Evolutionary conservation across 345 rosid species (phyloP).

Genomic region (Rhizophora apiculata): DNA sequence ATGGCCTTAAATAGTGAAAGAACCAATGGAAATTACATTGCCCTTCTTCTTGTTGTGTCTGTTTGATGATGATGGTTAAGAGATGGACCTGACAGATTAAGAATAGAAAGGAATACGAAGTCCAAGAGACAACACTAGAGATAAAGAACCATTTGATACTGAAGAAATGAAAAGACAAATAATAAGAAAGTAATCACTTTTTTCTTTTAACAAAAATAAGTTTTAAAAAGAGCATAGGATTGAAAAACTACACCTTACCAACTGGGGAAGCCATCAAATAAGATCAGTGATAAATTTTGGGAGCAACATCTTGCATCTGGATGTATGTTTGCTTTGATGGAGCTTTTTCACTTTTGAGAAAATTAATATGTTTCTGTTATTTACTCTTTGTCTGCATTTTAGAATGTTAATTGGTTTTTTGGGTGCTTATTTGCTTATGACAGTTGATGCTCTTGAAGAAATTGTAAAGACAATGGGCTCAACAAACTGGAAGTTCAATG

Average conservation of each 20-base stretch:
- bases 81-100: no score
- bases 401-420: slow-evolving; percentile 4
- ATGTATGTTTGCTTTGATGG: neutral
- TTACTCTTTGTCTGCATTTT: neutral
- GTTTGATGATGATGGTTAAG: no score
- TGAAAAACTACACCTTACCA: neutral
- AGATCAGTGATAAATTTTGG: neutral
- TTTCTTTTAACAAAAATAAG: neutral
- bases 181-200: neutral
- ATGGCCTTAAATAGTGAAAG: no score
- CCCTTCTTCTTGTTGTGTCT: no score
- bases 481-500: slow-evolving; percentile 45
- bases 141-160: no score
- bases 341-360: neutral
- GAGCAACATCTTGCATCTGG: neutral
- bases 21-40: no score
- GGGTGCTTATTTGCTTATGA: slow-evolving; percentile 21
- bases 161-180: no score
- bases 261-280: neutral
- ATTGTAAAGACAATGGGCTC: slow-evolving; percentile 48
- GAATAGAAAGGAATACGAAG: no score
- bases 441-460: slow-evolving; percentile 52
- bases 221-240: neutral
- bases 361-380: neutral
- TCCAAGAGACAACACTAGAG: no score